Conservation (phyloP, 176 grass and related monocot species). For the Avena sativa region DNA sequence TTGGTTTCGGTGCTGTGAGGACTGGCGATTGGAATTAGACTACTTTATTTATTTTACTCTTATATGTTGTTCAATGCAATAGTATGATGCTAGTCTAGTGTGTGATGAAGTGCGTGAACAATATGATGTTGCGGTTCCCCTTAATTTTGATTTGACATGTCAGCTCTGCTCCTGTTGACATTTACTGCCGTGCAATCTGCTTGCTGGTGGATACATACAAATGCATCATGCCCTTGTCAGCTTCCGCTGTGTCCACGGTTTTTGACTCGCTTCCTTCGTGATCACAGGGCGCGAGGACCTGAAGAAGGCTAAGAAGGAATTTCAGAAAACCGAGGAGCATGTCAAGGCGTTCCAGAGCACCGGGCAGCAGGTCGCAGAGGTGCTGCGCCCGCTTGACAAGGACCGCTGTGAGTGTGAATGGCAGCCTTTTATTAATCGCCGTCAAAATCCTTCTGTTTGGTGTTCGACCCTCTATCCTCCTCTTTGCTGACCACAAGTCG, state of each 20-base stretch:
- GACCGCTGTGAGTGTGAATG: constrained; percentile 49
- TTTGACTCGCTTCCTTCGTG: neutral
- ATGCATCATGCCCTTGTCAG: neutral
- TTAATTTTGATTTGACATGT: neutral
- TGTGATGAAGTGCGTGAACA: neutral
- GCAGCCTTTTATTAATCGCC: neutral
- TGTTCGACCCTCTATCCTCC: neutral
- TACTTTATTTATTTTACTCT: neutral
- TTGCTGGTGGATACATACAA: neutral
- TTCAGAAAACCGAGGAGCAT: constrained; percentile 59
- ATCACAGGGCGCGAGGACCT: constrained; percentile 53
- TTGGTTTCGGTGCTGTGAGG: neutral
- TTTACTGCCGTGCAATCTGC: neutral
- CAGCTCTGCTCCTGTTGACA: neutral
- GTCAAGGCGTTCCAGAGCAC: constrained; percentile 62
- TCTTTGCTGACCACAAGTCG: neutral
- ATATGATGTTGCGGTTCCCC: neutral
- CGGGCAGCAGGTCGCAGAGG: constrained; percentile 66
- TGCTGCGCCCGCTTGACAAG: constrained; percentile 60
- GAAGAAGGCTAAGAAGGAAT: constrained; percentile 63
- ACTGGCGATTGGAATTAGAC: neutral
- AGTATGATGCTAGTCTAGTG: neutral
- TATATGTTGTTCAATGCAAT: neutral
- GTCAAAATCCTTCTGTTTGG: neutral
- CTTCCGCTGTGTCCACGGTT: neutral